A percentile compares a stretch with the other conserved stretches of the same genome.
phyloP scores from a whole-genome alignment of 441 rosid genomes.

The Erysimum pusillum region DNA sequence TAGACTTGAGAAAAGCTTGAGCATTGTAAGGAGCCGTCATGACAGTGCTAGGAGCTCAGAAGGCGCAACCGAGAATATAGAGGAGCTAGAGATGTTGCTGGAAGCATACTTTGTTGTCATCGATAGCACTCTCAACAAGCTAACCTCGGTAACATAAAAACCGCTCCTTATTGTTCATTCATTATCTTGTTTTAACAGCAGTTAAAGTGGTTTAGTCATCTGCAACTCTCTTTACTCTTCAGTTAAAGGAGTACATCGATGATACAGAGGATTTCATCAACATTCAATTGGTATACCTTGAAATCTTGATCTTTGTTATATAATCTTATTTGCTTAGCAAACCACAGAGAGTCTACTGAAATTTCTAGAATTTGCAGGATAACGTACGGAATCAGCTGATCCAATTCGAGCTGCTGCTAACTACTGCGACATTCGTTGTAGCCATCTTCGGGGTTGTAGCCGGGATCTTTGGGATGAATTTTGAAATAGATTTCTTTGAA shows the following conservation, averaged over 20 bases:
- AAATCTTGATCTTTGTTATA: neutral
- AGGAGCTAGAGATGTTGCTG: conserved; percentile 96
- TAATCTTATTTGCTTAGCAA: conserved; percentile 8
- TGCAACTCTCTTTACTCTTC: conserved; percentile 43
- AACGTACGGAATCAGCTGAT: conserved; percentile 96
- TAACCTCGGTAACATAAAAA: conserved; percentile 74
- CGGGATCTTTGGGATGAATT: conserved; percentile 97
- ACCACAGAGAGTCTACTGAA: conserved; percentile 6
- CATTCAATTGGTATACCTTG: conserved; percentile 82
- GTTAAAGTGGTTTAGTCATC: conserved; percentile 14
- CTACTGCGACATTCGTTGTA: conserved; percentile 94
- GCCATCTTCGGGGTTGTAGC: conserved; percentile 99
- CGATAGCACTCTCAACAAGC: conserved; percentile 91
- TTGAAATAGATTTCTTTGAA: conserved; percentile 68
- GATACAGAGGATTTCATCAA: conserved; percentile 98
- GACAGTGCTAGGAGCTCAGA: conserved; percentile 92
- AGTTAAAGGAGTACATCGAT: conserved; percentile 98
- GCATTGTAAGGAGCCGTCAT: conserved; percentile 90
- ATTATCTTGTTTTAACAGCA: neutral
- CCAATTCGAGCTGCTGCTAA: conserved; percentile 92
- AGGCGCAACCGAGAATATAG: conserved; percentile 76
- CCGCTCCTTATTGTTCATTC: neutral
- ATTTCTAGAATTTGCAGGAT: conserved; percentile 60
- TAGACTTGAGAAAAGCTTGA: conserved; percentile 88
- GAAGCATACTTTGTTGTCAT: conserved; percentile 98